These are phyloP conservation scores for Aspergillus luchuensis DNA, from an alignment of 2,329 filamentous ascomycete species.

Conservation along the genomic window DNA sequence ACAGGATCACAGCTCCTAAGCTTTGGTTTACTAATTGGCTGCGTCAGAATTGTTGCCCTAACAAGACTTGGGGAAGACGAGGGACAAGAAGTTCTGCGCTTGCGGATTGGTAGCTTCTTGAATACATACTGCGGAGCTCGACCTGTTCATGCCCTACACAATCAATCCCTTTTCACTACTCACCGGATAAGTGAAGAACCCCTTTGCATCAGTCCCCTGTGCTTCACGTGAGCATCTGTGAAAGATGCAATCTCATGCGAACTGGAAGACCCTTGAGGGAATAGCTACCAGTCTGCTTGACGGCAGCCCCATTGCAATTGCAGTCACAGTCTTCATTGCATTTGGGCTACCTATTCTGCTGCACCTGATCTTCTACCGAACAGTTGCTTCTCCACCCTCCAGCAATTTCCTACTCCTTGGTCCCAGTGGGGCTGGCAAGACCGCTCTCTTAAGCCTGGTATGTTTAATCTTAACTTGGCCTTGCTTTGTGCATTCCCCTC, in stretches of 20 bases:
- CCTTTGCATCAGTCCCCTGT: not conserved
- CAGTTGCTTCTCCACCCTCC: slow-evolving; percentile 62
- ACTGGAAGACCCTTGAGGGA: slow-evolving; percentile 41
- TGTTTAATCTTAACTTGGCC: slow-evolving; percentile 17
- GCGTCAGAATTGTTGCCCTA: not conserved
- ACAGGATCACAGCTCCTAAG: not conserved
- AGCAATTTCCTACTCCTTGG: slow-evolving; percentile 79
- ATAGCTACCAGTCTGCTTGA: slow-evolving; percentile 47
- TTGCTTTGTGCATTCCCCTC: not conserved
- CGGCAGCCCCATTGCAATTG: slow-evolving; percentile 52
- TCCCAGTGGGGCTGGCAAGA: slow-evolving; percentile 83
- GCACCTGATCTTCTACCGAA: slow-evolving; percentile 72
- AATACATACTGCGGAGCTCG: not conserved
- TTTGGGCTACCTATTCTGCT: slow-evolving; percentile 74
- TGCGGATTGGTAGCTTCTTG: not conserved
- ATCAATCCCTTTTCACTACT: not conserved
- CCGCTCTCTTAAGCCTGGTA: slow-evolving; percentile 78
- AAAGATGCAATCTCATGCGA: slow-evolving; percentile 34
- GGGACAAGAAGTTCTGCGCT: not conserved
- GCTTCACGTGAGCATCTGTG: slow-evolving; percentile 4
- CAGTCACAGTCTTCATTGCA: slow-evolving; percentile 70
- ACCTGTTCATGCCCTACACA: not conserved
- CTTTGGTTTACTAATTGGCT: not conserved
- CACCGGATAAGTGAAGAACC: not conserved
- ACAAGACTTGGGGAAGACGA: not conserved